These are phyloP conservation scores for Cryomyces minteri DNA, from an alignment of 495 filamentous ascomycete species.

Conservation along the genomic window DNA sequence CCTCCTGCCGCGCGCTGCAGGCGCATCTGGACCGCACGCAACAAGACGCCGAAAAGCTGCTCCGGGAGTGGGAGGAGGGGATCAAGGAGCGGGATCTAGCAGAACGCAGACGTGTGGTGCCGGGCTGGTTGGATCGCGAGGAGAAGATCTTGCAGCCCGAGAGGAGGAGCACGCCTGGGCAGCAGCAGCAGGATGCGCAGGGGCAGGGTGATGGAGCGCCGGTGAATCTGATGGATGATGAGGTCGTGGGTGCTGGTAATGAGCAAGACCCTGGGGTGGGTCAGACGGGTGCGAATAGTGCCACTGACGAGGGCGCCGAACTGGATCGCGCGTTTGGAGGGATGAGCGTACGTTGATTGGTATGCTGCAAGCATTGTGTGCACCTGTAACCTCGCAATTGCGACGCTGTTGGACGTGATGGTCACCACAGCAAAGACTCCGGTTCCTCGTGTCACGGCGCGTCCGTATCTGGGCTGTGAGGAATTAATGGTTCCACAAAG, in stretches of 20 bases:
- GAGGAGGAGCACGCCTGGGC: slow-evolving; percentile 15
- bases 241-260: slow-evolving; percentile 28
- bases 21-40: slow-evolving; percentile 50
- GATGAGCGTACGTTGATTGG: slow-evolving; percentile 19
- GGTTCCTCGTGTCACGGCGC: too few relatives aligned
- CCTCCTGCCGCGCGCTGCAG: slow-evolving; percentile 57
- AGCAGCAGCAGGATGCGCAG: slow-evolving; percentile 1
- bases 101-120: slow-evolving; percentile 80
- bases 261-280: slow-evolving; percentile 4
- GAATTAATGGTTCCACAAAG: too few relatives aligned
- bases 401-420: too few relatives aligned
- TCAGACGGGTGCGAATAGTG: background rate
- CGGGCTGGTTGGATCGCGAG: slow-evolving; percentile 87
- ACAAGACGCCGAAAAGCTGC: slow-evolving; percentile 39
- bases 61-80: slow-evolving; percentile 50
- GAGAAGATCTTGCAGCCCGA: slow-evolving; percentile 66
- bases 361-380: too few relatives aligned
- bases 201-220: slow-evolving; percentile 1
- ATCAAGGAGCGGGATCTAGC: slow-evolving; percentile 64
- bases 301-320: slow-evolving; percentile 49
- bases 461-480: too few relatives aligned
- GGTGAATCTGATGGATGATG: slow-evolving; percentile 9
- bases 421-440: too few relatives aligned
- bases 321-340: slow-evolving; percentile 80
- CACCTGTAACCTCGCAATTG: too few relatives aligned